Base-by-base conservation (phyloP, 306 rosid genomes). In the Astragalus glycyphyllos region DNA sequence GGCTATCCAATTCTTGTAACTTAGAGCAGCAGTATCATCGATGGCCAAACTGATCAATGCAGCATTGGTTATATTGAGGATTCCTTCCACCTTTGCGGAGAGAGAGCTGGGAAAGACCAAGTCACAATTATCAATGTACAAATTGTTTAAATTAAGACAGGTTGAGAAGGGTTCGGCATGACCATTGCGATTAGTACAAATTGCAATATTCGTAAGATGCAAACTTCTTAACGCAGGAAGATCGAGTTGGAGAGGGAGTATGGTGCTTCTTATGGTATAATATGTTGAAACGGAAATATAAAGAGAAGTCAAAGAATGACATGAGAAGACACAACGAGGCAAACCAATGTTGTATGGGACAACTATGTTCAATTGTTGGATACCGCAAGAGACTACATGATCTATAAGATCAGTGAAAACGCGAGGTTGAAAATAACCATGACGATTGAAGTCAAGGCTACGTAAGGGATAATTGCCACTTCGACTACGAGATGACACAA, bases 281-380 rank as follows among this genome's bases (percentile, higher is more conserved):
- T 59, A 75, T 7, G 2, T 2, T 0, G 80, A 68, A 76, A 14
- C 47, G 0, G 75, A 48, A 6, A 76, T 58, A 17, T 61, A 23
- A 38, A 68, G 58, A 11, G 56, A 58, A 3, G 45, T 38, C 35
- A 76, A 49, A 38, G 70, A 58, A 5, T 6, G 38, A 59, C 64
- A 76, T 13, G 75, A 49, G 51, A 58, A 68, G 11, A 76, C 5
- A 59, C 4, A 58, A 37, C 12, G 4, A 0, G 62, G 63, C 63
- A 76, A 58, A 7, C 55, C 69, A 55, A 76, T 1, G 35, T 68
- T 76, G 16, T 9, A 48, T 0, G 69, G 75, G 7, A 76, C 69
- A 26, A 13, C 15, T 13, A 67, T 14, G 45, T 7, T 67, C 48
- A 75, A 9, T 1, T 76, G 34, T 34, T 23, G 37, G 41, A 76